Evolutionary conservation across 352 stramenopile species (phyloP).

Genomic region (Pythium plurisporium): DNA sequence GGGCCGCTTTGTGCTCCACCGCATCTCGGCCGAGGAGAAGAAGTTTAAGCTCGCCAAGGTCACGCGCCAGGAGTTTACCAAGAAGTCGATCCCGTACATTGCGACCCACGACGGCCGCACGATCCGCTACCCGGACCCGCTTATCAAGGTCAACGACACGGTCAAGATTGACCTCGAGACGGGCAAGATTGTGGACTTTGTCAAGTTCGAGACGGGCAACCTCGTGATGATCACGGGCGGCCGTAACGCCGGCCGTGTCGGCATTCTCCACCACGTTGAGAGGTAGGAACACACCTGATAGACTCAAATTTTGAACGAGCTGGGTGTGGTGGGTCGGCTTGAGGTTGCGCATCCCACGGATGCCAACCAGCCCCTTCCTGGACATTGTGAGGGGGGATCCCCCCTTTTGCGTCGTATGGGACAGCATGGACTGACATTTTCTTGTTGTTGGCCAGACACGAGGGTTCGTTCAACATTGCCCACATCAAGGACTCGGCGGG

Average conservation of each 20-base stretch:
- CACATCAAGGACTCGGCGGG: conserved; percentile 98
- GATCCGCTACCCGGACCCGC: conserved; percentile 98
- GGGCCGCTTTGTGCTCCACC: conserved; percentile 98
- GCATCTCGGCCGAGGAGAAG: conserved; percentile 95
- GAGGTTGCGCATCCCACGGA: neutral
- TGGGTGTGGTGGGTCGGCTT: conserved; percentile 69
- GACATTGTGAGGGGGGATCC: neutral
- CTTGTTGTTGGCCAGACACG: conserved; percentile 80
- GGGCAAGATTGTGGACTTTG: conserved; percentile 96
- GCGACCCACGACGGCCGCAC: conserved; percentile 99
- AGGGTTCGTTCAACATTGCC: conserved; percentile 99
- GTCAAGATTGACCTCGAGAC: conserved; percentile 99
- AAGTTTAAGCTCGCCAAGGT: conserved; percentile 99
- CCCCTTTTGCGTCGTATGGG: too few relatives aligned
- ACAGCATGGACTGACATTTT: too few relatives aligned
- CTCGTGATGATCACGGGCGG: conserved; percentile 97
- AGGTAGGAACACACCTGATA: conserved; percentile 88
- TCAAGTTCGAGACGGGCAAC: conserved; percentile 98
- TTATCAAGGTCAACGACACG: conserved; percentile 98
- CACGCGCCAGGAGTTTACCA: conserved; percentile 92
- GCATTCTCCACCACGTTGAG: conserved; percentile 96
- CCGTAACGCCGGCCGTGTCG: conserved; percentile 96
- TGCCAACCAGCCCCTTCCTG: conserved; percentile 9
- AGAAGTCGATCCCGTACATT: conserved; percentile 97
- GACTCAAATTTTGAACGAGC: conserved; percentile 78